These are phyloP conservation scores for Cucumis hystrix DNA, from an alignment of 306 rosid species.

Conservation along the genomic window DNA sequence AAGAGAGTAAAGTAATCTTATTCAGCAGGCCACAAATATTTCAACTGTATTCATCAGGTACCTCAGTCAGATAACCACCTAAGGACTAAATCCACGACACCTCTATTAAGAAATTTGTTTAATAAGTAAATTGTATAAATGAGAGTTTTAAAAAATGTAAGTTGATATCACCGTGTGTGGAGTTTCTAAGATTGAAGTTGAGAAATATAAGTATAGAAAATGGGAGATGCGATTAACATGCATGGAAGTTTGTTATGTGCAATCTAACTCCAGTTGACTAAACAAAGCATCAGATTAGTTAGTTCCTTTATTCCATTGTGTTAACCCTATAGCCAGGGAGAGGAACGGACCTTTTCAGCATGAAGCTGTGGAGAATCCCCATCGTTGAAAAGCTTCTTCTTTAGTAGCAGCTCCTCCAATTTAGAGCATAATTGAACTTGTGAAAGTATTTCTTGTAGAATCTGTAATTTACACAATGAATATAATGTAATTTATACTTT, in stretches of 20 bases:
- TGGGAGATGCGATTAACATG: not conserved
- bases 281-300: not conserved
- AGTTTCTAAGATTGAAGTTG: not conserved
- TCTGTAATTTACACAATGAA: constrained; percentile 28
- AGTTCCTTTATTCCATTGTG: not conserved
- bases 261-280: not conserved
- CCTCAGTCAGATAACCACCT: not conserved
- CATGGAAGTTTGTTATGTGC: not conserved
- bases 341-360: constrained; percentile 56
- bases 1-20: not conserved
- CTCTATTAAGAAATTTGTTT: not conserved
- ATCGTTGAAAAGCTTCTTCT: constrained; percentile 44
- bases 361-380: constrained; percentile 56
- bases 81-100: not conserved
- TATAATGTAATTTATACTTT: not conserved
- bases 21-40: not conserved
- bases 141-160: not conserved
- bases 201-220: not conserved
- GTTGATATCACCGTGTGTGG: not conserved
- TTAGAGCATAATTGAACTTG: constrained; percentile 40
- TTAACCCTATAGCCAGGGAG: not conserved
- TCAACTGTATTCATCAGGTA: not conserved
- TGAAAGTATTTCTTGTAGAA: constrained; percentile 34
- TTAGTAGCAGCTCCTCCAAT: constrained; percentile 60
- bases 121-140: not conserved